Base-by-base conservation (phyloP, 2,329 filamentous ascomycete species). In the Ascochyta rabiei region DNA sequence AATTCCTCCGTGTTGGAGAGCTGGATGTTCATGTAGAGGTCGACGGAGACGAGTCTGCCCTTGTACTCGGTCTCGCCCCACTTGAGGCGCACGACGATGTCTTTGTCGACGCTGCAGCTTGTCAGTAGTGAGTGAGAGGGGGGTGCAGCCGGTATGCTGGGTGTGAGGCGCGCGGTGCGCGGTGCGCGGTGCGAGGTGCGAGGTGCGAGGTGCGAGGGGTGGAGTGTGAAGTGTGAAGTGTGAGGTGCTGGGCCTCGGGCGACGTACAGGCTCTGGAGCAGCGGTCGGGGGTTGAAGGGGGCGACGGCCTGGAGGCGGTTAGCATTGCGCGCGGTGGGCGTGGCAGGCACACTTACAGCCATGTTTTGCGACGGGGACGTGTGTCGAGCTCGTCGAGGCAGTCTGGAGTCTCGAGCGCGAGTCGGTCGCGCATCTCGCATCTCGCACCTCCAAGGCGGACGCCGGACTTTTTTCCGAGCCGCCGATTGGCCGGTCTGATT, bases 11-110 rank as follows among this genome's bases (percentile, higher is more conserved):
- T 93, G 69, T 89, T 88, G 63, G 88, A 87, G 61, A 99, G 85
- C 80, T 98, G 92, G 62, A 99, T 87, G 81, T 99, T 99, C 93
- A 99, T 98, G 82, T 99, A 99, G 73, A 90, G 92, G 80, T 99
- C 95, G 72, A 96, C 90, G 69, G 89, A 93, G 72, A 96, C 90
- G 60, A 99, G 86, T 63, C 86, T 86, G 75, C 95, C 95, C 77
- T 93, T 96, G 85, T 99, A 99, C 77, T 99, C 95, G 56, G 91
- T 95, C 78, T 97, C 89, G 68, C 91, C 92, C 95, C 95, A 99
- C 84, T 99, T 99, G 62, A 99, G 85, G 69, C 93, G 91, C 61
- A 99, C 89, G 61, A 93, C 83, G 72, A 99, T 88, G 71, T 93
- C 86, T 76, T 96, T 90, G 81, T 96, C 90, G 79, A 99, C 89